Evolutionary conservation across 345 rosid species (phyloP).

Genomic region (Gossypium turneri): DNA sequence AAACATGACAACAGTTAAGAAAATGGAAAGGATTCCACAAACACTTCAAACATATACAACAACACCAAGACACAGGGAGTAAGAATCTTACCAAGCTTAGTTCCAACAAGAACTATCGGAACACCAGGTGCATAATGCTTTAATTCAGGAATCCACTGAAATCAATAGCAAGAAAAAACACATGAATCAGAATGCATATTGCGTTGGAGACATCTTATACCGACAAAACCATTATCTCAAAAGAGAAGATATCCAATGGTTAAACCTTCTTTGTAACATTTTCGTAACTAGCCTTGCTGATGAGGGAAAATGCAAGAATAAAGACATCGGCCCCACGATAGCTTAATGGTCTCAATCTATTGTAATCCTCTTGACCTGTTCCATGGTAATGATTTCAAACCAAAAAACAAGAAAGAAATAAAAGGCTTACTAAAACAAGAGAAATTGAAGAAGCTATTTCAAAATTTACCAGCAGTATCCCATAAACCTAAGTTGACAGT

Average conservation of each 20-base stretch:
- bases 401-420: neutral
- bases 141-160: constrained; percentile 21
- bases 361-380: constrained; percentile 85
- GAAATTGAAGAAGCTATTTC: neutral
- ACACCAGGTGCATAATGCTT: constrained; percentile 39
- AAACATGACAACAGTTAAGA: constrained; percentile 1
- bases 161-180: neutral
- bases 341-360: neutral
- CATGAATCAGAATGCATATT: neutral
- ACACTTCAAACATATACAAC: neutral
- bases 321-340: constrained; percentile 4
- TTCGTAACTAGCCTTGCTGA: constrained; percentile 4
- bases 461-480: constrained; percentile 90
- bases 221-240: neutral
- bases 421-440: neutral
- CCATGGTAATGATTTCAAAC: constrained; percentile 16
- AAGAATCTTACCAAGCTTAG: neutral
- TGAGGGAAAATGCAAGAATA: constrained; percentile 2
- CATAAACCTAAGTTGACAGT: constrained; percentile 90
- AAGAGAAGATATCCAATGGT: neutral
- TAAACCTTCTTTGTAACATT: neutral
- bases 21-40: neutral
- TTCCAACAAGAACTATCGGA: constrained; percentile 57
- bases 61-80: neutral
- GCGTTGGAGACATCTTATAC: neutral